Base-by-base conservation (phyloP, 2,329 filamentous ascomycete genomes). In the Grosmannia huntii region DNA sequence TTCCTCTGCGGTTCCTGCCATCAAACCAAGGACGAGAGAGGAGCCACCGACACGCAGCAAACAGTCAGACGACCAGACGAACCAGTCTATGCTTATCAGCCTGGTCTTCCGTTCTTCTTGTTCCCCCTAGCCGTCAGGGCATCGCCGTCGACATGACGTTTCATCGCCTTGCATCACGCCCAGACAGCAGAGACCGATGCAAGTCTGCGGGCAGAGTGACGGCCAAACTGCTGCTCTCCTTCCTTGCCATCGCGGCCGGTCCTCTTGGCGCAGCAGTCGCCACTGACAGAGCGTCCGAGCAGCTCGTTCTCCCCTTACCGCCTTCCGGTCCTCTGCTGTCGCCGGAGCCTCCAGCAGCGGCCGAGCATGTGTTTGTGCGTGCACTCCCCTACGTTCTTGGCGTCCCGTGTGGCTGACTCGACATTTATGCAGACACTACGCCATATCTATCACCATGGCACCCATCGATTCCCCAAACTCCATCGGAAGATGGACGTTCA, bases 391-490 rank as follows among this genome's bases (percentile, higher is more conserved):
- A 3, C 12, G 5, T 27, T 33, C 16, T 33, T 38, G 16, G 10
- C 3, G 6, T 25, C 11, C n/a, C 3, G 16, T 59, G 63, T 58
- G 2, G 55, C 51, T 16, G n/a, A n/a, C 19, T 55, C 25, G 48
- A 25, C 7, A 14, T 64, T 64, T 21, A 7, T 11, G 65, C 69
- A 79, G 74, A 84, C 79, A 7, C 81, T 99, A 59, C 85, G 90
- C 66, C 92, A 99, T 72, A 85, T 97, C 66, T 94, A 89, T 72
- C 91, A 96, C 69, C 91, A 96, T 73, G 92, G 92, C 60, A 87
- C 89, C 48, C 81, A 92, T 70, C 75, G 80, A 64, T 82, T 95
- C 64, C 91, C 91, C 3, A 72, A 78, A 5, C 80, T 96, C 19
- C 89, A 96, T 70, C 80, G 86, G 60, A 85, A 83, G 65, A 77